Evolutionary conservation across 345 rosid genomes (phyloP), one percentile per base, ranked within the genome.

Genomic region (Eucalyptus victrix): DNA sequence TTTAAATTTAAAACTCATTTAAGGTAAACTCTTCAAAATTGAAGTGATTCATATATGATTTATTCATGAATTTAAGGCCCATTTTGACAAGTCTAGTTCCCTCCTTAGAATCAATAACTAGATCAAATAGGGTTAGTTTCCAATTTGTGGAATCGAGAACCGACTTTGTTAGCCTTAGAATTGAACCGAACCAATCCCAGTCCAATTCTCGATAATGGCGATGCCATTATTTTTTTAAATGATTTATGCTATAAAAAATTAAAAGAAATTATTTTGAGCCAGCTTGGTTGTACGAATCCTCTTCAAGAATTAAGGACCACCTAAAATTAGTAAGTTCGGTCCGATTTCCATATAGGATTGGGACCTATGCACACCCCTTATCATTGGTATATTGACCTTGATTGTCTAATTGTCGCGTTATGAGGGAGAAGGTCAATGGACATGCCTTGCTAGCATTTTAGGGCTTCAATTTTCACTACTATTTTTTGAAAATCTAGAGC

Each of bases 271-370:
- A 69, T 21, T 72, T 6, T 3, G 28, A 19, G 15, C 1, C 2
- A 4, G 2, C 21, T 37, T 0, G 3, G 4, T 12, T 14, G 0
- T 37, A 21, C 2, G 0, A 1, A 37, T 19, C 16, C 45, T 37
- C 23, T 28, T 37, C 8, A 37, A 11, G 15, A 11, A 28, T 60
- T 6, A 5, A n/a, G 14, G 19, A 72, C 7, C 26, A 34, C 8
- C 13, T 6, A 34, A 37, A 32, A 69, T 18, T 10, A 19, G 7
- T 18, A 4, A 0, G 0, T 34, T 6, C 8, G 7, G 3, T 34
- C 3, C 42, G 6, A 17, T 67, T 32, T 17, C 19, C 12, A 4
- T 14, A 37, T 32, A 16, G 6, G 23, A 67, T 67, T 5, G 80
- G 12, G 23, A 67, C 10, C 12, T 1, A 67, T 67, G 80, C 23